A percentile compares a stretch with the other conserved stretches of the same genome.
phyloP scores from a whole-genome alignment of 75 land plant genomes.

The Isoetes taiwanensis region DNA sequence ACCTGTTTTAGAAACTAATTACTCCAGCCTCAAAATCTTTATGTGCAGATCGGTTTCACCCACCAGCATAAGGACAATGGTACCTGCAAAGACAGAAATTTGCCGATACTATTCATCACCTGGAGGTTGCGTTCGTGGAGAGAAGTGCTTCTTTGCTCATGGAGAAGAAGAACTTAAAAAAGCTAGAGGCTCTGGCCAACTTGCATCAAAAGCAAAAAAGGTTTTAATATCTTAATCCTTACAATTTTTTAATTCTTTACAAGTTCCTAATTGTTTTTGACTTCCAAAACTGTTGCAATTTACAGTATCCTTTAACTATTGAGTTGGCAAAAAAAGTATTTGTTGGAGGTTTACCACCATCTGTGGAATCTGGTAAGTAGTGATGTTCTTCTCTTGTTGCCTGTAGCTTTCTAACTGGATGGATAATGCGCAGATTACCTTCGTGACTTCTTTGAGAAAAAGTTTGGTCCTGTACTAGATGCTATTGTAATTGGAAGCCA shows the following conservation, averaged over 20 bases:
- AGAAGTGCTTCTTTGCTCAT: constrained; percentile 39
- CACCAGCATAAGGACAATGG: neutral
- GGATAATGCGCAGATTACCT: constrained; percentile 33
- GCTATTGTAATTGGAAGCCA: constrained; percentile 41
- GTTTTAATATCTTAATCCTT: too few relatives aligned
- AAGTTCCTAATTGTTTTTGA: neutral
- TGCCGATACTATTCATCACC: constrained; percentile 39
- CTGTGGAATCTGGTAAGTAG: constrained; percentile 48
- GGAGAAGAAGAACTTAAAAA: constrained; percentile 17
- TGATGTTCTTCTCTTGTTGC: too few relatives aligned
- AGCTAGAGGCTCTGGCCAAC: constrained; percentile 1
- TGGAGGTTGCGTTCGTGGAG: constrained; percentile 41
- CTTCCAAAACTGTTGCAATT: neutral
- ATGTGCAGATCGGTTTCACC: neutral
- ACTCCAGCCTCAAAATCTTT: too few relatives aligned
- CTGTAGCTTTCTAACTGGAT: too few relatives aligned
- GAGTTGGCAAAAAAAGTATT: constrained; percentile 32
- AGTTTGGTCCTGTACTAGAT: constrained; percentile 53
- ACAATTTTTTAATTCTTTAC: too few relatives aligned
- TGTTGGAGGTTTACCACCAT: constrained; percentile 49
- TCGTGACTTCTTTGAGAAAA: constrained; percentile 32
- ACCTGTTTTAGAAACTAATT: too few relatives aligned
- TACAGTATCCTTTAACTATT: neutral
- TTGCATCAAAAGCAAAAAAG: neutral
- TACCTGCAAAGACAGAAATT: constrained; percentile 22